Conservation (phyloP, 306 rosid species). For the Dicorynia guianensis region DNA sequence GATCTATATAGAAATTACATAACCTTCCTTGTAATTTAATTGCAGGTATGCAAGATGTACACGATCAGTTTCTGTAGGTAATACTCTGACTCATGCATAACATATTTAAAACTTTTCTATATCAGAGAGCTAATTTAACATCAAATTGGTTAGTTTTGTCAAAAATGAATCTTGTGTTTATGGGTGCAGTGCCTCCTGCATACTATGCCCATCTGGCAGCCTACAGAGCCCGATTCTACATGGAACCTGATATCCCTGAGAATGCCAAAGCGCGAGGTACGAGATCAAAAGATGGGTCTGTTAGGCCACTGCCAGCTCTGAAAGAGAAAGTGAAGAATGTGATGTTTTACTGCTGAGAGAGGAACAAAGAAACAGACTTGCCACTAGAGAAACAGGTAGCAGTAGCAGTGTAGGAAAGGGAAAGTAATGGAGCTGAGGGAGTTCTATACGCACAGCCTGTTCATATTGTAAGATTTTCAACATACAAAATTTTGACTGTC, state of each 20-base stretch:
- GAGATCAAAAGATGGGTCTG: slow-evolving; percentile 56
- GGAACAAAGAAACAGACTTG: slow-evolving; percentile 8
- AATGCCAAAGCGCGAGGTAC: slow-evolving; percentile 42
- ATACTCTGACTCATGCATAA: slow-evolving; percentile 6
- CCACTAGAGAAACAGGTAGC: slow-evolving; percentile 23
- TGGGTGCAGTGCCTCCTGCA: slow-evolving; percentile 71
- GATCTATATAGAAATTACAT: slow-evolving; percentile 35
- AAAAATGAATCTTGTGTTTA: not conserved
- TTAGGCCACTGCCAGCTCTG: slow-evolving; percentile 74
- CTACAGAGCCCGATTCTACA: slow-evolving; percentile 80
- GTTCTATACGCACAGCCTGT: slow-evolving; percentile 39
- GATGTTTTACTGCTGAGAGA: slow-evolving; percentile 71
- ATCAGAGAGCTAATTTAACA: not conserved
- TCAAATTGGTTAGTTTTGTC: not conserved
- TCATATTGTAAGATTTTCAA: slow-evolving; percentile 37
- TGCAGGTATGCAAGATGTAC: slow-evolving; percentile 74
- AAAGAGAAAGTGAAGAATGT: slow-evolving; percentile 81
- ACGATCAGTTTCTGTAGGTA: slow-evolving; percentile 72
- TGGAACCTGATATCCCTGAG: slow-evolving; percentile 62
- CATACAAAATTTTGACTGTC: slow-evolving; percentile 36
- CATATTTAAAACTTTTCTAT: too few relatives aligned
- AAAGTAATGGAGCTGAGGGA: slow-evolving; percentile 19
- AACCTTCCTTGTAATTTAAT: slow-evolving; percentile 21
- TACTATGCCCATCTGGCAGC: slow-evolving; percentile 86
- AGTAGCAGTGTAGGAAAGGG: slow-evolving; percentile 13